Base-by-base conservation (phyloP, 169 alveolate genomes). In the Plasmodium reichenowi region DNA sequence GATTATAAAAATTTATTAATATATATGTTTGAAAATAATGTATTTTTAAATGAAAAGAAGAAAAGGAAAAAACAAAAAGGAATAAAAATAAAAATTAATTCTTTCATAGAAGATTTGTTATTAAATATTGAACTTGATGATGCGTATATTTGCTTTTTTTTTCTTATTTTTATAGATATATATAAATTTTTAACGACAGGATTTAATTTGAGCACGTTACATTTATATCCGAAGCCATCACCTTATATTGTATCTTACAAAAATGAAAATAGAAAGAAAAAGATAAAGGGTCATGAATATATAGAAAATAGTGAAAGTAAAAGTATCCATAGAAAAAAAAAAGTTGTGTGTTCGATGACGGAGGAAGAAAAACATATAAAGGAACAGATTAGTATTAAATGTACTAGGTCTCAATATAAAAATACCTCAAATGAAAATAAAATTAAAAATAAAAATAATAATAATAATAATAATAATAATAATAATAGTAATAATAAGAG, bases 211-310 rank as follows among this genome's bases (percentile, higher is more conserved):
- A 86, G 92, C 50, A 86, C 92, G n/a, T 52, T 72, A 22, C 92
- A 62, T 50, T 73, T 86, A n/a, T 86, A 86, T n/a, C 92, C 92
- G 1, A 86, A 86, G 60, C 92, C 92, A 22, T 86, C 92, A 26
- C 92, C 92, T 45, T 86, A 86, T 56, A 86, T 86, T 43, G 88
- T 86, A 62, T 72, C 92, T 29, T 32, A 63, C n/a, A 86, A 67
- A 52, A 26, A 62, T 5, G 67, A 47, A 0, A 45, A 47, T 45
- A 64, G 52, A 54, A 71, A 86, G 38, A 48, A 60, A 86, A 47
- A 45, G 24, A 58, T 62, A 29, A 66, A 70, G 52, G 52, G 56
- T 13, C 45, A 9, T 48, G 54, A 47, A 1, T 20, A 24, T 50
- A 15, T 26, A 17, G 7, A 62, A 9, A 67, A 78, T 20, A 24